A percentile compares a stretch with the other conserved stretches of the same genome.
phyloP scores from a whole-genome alignment of 1,284 basidiomycete genomes.

The Xerocomus minutiporus region DNA sequence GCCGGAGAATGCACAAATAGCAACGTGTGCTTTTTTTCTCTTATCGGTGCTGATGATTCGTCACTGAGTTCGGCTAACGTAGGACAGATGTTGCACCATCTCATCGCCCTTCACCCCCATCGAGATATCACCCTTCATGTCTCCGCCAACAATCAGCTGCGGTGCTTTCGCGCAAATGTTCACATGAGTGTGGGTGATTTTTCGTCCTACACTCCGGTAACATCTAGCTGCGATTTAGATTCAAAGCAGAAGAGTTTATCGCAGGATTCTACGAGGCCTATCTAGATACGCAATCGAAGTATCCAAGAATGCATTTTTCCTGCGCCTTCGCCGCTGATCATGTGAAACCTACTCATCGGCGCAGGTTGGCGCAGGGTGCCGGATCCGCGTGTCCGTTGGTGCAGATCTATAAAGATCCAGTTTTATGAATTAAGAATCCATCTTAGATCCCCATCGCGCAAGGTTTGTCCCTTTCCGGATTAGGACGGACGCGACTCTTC shows the following conservation, averaged over 20 bases:
- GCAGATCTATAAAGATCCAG: neutral
- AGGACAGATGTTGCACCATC: too few relatives aligned
- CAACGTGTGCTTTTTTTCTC: slow-evolving; percentile 26
- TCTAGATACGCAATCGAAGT: slow-evolving; percentile 58
- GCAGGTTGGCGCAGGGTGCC: too few relatives aligned
- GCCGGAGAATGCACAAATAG: slow-evolving; percentile 69
- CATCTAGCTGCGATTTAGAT: slow-evolving; percentile 62
- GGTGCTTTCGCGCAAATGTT: too few relatives aligned
- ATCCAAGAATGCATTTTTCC: slow-evolving; percentile 72
- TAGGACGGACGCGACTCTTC: neutral
- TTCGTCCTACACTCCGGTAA: neutral
- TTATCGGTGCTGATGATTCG: too few relatives aligned
- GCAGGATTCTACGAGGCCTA: slow-evolving; percentile 75
- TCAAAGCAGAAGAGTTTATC: slow-evolving; percentile 79
- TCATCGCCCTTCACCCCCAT: too few relatives aligned
- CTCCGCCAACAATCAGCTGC: slow-evolving; percentile 63
- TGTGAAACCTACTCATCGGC: too few relatives aligned
- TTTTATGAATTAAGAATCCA: neutral
- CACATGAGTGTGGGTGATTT: neutral
- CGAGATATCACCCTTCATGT: slow-evolving; percentile 43
- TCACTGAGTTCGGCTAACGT: too few relatives aligned
- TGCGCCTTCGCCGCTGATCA: slow-evolving; percentile 49
- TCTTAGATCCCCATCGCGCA: neutral
- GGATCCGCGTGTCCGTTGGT: neutral
- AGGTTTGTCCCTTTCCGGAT: neutral